Conservation (phyloP, 1,139 yeast genomes). For the Lodderomyces oxycetoniae region DNA sequence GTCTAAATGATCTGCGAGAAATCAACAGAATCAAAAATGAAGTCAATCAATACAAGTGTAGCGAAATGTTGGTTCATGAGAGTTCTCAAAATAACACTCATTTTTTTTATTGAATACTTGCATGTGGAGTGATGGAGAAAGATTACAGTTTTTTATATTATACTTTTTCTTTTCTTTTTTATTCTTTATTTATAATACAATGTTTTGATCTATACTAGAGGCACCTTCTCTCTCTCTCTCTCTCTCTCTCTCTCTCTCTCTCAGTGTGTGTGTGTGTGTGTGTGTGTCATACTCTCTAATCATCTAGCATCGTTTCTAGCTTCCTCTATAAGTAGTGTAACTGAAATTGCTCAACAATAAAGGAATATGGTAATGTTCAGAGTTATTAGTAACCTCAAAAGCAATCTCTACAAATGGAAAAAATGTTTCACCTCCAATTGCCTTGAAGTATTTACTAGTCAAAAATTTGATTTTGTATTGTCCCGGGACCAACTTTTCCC, state of each 20-base stretch:
- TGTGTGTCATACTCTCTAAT: background rate
- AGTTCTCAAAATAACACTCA: conserved; percentile 49
- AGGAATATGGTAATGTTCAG: conserved; percentile 80
- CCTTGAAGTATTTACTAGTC: conserved; percentile 58
- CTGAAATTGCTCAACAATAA: conserved; percentile 75
- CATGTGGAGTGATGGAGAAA: conserved; percentile 2
- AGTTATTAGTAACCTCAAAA: conserved; percentile 57
- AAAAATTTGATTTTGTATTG: conserved; percentile 70
- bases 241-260: background rate
- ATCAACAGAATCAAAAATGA: conserved; percentile 47
- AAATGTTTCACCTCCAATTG: conserved; percentile 39
- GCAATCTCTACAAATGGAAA: conserved; percentile 82
- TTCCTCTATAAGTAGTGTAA: conserved; percentile 85
- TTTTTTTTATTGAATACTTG: conserved; percentile 35
- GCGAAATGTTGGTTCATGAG: conserved; percentile 55
- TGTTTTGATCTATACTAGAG: conserved; percentile 2
- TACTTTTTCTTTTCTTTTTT: background rate
- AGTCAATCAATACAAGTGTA: conserved; percentile 47
- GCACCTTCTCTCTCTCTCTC: background rate
- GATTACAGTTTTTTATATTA: background rate
- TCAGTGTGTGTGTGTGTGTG: background rate
- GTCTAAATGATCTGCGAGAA: conserved; percentile 42
- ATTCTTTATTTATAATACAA: background rate
- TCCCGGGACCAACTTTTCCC: conserved; percentile 52
- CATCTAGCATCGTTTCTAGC: conserved; percentile 23